Evolutionary conservation across 768 basidiomycete species (phyloP).

Genomic region (Boletellus sp.): DNA sequence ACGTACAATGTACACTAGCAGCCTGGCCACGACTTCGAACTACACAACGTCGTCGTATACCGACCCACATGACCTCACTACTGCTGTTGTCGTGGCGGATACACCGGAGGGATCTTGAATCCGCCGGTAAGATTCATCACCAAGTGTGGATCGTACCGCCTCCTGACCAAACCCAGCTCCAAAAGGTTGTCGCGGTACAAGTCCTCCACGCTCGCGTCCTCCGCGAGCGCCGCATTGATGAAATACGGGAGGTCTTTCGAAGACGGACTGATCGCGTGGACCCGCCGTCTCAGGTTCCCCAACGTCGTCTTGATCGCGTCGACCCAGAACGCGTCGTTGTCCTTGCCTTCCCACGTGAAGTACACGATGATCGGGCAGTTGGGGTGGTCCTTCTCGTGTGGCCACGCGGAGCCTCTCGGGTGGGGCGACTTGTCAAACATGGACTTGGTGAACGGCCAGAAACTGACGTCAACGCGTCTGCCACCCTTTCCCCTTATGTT

Average conservation of each 20-base stretch:
- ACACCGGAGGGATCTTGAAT: conserved; percentile 13
- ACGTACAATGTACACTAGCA: too few relatives aligned
- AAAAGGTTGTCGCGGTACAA: conserved; percentile 8
- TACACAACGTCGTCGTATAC: too few relatives aligned
- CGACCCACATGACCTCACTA: too few relatives aligned
- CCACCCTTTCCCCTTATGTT: neutral
- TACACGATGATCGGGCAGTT: conserved; percentile 14
- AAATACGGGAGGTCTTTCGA: conserved; percentile 4
- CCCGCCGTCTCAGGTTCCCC: neutral
- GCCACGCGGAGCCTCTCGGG: conserved; percentile 13
- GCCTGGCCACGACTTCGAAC: too few relatives aligned
- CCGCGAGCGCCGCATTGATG: conserved; percentile 7
- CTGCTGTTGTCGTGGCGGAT: too few relatives aligned
- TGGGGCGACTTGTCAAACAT: conserved; percentile 8
- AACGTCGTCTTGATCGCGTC: conserved; percentile 1
- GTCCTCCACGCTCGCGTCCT: neutral
- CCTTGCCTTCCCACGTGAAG: conserved; percentile 11
- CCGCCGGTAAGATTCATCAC: conserved; percentile 15
- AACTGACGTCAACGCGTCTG: neutral
- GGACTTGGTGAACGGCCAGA: conserved; percentile 15
- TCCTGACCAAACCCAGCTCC: neutral
- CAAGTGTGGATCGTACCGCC: conserved; percentile 7
- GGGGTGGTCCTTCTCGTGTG: conserved; percentile 2
- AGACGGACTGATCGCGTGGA: neutral
- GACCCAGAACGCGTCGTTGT: conserved; percentile 11